phyloP scores from a whole-genome alignment of 352 stramenopile genomes.

The Phytophthora tubulina region DNA sequence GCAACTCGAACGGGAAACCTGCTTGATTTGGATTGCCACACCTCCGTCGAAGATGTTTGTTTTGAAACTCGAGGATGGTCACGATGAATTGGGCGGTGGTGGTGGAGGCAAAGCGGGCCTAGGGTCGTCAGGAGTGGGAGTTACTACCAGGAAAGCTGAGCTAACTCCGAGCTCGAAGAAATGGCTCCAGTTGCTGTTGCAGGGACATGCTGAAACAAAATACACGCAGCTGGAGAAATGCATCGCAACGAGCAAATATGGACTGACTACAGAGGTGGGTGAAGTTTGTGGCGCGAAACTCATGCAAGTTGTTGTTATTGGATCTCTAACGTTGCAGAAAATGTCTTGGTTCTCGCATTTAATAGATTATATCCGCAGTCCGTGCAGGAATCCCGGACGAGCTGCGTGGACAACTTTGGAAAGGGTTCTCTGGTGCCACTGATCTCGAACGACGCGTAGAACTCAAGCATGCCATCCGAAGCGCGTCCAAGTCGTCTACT shows the following conservation, averaged over 20 bases:
- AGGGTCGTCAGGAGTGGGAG: slow-evolving; percentile 31
- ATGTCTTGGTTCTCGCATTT: background rate
- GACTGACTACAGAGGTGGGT: slow-evolving; percentile 68
- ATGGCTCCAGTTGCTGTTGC: slow-evolving; percentile 75
- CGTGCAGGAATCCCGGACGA: slow-evolving; percentile 83
- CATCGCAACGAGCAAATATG: slow-evolving; percentile 67
- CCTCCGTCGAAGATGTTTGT: slow-evolving; percentile 89
- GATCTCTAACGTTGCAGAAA: too few relatives aligned
- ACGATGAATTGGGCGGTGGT: slow-evolving; percentile 46
- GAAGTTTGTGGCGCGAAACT: background rate
- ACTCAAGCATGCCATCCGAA: slow-evolving; percentile 63
- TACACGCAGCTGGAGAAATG: slow-evolving; percentile 87
- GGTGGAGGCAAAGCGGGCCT: slow-evolving; percentile 31
- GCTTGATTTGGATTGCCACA: slow-evolving; percentile 85
- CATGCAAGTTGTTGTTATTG: background rate
- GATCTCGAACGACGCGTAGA: slow-evolving; percentile 71
- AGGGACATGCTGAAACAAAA: slow-evolving; percentile 84
- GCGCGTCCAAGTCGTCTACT: slow-evolving; percentile 55
- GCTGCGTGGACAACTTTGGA: slow-evolving; percentile 77
- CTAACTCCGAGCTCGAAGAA: slow-evolving; percentile 77
- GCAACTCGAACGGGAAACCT: slow-evolving; percentile 65
- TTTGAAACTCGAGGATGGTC: slow-evolving; percentile 76
- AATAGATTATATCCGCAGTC: slow-evolving; percentile 78
- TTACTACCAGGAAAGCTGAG: slow-evolving; percentile 56
- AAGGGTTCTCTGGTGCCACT: slow-evolving; percentile 71